Evolutionary conservation across 2,329 filamentous ascomycete species (phyloP), one percentile per base, ranked within the genome.

Genomic region (Capronia americana): DNA sequence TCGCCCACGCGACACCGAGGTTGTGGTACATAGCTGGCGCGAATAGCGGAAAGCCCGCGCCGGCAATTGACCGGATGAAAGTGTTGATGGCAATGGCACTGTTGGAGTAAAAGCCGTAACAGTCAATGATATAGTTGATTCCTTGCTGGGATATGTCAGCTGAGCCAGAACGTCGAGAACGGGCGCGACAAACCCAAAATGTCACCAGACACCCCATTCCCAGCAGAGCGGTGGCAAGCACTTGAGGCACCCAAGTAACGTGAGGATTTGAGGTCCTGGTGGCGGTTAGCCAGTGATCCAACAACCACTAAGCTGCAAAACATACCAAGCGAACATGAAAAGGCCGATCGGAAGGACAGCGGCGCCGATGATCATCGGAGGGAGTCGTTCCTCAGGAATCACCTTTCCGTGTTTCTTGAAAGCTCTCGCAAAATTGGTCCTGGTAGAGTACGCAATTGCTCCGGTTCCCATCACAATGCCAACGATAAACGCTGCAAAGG

Each of bases 271-370:
- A 79, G 8, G 78, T 78, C 70, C 69, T 70, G n/a, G 10, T 23
- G 32, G 50, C 50, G 48, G 48, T 58, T 3, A 62, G 58, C 26
- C 3, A 14, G 24, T 20, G 30, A 30, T 20, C 11, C 30, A n/a
- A 41, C 12, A 24, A 23, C 24, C 23, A 23, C 24, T 1, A 24
- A 23, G 26, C n/a, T n/a, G 20, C 24, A 10, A 14, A 20, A 46
- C 65, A 6, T 74, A 78, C 83, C 83, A 84, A 14, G 77, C 81
- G 66, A 83, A 83, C 78, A 80, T 81, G 70, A 83, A 83, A 5
- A 84, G 73, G 44, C 81, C 81, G 48, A 74, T 72, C 0, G 82
- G 80, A 4, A 84, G 73, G 3, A 81, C 66, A 11, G 79, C 68
- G 0, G 76, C 79, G 24, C 78, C 79, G 12, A 81, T 59, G 54